Conservation (phyloP, 2,329 filamentous ascomycete genomes). For the Chaetothyriales sp. region DNA sequence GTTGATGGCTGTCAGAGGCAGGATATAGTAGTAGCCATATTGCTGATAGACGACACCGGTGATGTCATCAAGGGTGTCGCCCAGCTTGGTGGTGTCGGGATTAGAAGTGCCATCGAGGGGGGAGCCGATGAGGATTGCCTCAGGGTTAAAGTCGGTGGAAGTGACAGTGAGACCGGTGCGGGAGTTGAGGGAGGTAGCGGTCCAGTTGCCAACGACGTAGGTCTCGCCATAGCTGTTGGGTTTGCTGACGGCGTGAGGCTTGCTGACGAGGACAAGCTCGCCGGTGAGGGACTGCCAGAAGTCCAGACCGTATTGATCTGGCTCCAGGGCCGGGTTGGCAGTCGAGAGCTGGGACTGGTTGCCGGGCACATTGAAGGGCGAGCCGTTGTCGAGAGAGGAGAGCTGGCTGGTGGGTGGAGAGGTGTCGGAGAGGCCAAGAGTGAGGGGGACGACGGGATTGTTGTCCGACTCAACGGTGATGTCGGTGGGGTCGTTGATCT, state of each 20-base stretch:
- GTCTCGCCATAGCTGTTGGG: slow-evolving; percentile 55
- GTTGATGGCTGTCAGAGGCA: slow-evolving; percentile 47
- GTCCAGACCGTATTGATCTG: slow-evolving; percentile 51
- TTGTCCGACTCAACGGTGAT: slow-evolving; percentile 40
- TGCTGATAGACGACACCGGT: slow-evolving; percentile 54
- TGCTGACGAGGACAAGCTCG: slow-evolving; percentile 51
- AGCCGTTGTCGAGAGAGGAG: slow-evolving; percentile 49
- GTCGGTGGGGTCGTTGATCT: slow-evolving; percentile 45
- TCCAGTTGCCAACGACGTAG: slow-evolving; percentile 55
- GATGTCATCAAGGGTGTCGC: slow-evolving; percentile 51
- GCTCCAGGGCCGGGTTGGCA: slow-evolving; percentile 48
- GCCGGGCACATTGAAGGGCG: slow-evolving; percentile 53
- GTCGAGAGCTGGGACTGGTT: slow-evolving; percentile 44
- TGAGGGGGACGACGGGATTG: slow-evolving; percentile 42
- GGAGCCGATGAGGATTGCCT: slow-evolving; percentile 50
- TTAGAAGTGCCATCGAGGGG: slow-evolving; percentile 54
- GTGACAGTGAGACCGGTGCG: slow-evolving; percentile 53
- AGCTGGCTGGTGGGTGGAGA: slow-evolving; percentile 49
- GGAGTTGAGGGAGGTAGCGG: slow-evolving; percentile 46
- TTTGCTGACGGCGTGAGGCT: slow-evolving; percentile 43
- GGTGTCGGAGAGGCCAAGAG: slow-evolving; percentile 45
- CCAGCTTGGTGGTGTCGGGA: slow-evolving; percentile 46
- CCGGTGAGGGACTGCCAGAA: slow-evolving; percentile 60
- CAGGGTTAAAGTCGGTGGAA: slow-evolving; percentile 52
- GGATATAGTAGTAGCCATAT: slow-evolving; percentile 56